phyloP scores from a whole-genome alignment of 2,329 filamentous ascomycete genomes.

The Fusarium chlamydosporum region DNA sequence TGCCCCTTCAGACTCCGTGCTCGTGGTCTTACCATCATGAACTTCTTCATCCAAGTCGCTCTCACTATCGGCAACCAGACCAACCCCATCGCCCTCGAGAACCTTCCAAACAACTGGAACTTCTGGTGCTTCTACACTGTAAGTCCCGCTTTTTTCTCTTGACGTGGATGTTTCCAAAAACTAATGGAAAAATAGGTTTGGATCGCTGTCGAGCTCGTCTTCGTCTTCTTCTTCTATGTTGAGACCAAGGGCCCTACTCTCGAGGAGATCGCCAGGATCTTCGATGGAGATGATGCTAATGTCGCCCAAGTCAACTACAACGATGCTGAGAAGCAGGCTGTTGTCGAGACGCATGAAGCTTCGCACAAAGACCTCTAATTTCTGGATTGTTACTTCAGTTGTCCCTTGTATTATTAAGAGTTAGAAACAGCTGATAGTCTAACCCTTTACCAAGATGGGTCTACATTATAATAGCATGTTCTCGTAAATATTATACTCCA shows the following conservation, averaged over 20 bases:
- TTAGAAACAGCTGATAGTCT: not conserved
- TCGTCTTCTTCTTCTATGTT: slow-evolving; percentile 76
- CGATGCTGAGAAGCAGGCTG: slow-evolving; percentile 29
- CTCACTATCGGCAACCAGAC: slow-evolving; percentile 74
- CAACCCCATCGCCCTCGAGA: slow-evolving; percentile 74
- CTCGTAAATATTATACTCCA: too few species aligned
- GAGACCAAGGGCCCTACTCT: slow-evolving; percentile 80
- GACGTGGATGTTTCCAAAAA: fast-evolving
- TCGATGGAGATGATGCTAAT: slow-evolving; percentile 72
- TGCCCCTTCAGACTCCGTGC: slow-evolving; percentile 71
- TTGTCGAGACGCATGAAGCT: slow-evolving; percentile 10
- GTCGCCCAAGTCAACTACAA: slow-evolving; percentile 10
- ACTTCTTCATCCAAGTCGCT: slow-evolving; percentile 72
- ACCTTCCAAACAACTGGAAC: slow-evolving; percentile 72
- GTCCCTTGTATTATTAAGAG: not conserved
- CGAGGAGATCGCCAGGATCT: slow-evolving; percentile 73
- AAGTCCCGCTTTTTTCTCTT: fast-evolving
- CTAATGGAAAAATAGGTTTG: slow-evolving; percentile 13
- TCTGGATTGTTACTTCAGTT: not conserved
- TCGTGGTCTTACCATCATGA: slow-evolving; percentile 74
- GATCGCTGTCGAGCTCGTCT: slow-evolving; percentile 64
- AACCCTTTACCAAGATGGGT: not conserved
- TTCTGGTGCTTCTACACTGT: slow-evolving; percentile 76
- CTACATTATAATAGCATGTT: too few species aligned
- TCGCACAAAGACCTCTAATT: slow-evolving; percentile 18